A percentile compares a stretch with the other conserved stretches of the same genome.
These are phyloP conservation scores for Coniosporium tulheliwenetii DNA, from an alignment of 2,329 filamentous ascomycete species.

Conservation along the genomic window DNA sequence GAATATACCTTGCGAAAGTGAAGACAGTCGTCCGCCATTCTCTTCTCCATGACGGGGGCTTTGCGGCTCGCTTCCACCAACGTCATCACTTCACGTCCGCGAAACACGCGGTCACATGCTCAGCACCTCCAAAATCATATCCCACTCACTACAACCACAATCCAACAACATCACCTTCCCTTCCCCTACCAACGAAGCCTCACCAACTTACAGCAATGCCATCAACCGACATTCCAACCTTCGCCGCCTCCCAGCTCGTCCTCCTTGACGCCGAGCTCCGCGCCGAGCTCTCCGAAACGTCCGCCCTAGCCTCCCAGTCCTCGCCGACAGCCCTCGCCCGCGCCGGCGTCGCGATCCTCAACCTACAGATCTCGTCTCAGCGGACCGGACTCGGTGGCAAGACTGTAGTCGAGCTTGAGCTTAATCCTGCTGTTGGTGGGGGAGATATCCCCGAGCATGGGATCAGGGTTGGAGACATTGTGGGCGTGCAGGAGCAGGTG, in stretches of 20 bases:
- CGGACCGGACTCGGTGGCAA: constrained; percentile 87
- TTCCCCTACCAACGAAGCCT: too few species aligned
- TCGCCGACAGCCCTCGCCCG: constrained; percentile 55
- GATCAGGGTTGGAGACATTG: constrained; percentile 61
- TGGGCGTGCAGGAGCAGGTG: constrained; percentile 60
- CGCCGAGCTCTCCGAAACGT: constrained; percentile 56
- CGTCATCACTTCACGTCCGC: too few species aligned
- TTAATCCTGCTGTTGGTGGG: constrained; percentile 52
- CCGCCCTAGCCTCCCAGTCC: constrained; percentile 48
- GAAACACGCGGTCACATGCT: too few species aligned
- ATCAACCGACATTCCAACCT: constrained; percentile 43
- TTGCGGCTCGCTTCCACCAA: background rate
- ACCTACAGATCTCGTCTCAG: constrained; percentile 57
- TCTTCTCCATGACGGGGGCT: background rate
- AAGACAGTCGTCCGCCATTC: background rate
- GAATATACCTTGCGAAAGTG: background rate
- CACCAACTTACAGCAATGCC: constrained; percentile 1
- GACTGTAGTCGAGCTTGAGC: constrained; percentile 65
- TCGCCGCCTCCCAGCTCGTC: constrained; percentile 54
- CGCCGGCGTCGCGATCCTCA: constrained; percentile 64
- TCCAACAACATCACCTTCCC: too few species aligned
- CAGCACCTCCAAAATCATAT: too few species aligned
- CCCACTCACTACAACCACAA: too few species aligned
- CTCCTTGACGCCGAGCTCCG: constrained; percentile 58
- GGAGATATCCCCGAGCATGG: constrained; percentile 58